These are phyloP conservation scores for Monosporascus sp. DNA, from an alignment of 2,329 filamentous ascomycete genomes.

Conservation along the genomic window DNA sequence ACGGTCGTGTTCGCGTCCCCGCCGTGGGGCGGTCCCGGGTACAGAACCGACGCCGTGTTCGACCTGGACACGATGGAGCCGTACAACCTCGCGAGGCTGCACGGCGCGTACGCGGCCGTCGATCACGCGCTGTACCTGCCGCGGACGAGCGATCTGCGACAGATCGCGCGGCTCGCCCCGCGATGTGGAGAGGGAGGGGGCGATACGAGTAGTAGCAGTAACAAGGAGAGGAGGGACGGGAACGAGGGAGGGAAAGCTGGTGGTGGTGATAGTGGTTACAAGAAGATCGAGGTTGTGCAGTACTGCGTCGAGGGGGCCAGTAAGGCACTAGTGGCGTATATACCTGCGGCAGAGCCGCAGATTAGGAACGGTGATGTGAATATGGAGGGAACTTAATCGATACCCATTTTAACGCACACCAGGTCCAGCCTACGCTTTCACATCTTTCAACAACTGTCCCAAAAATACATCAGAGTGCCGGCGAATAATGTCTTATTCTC, in stretches of 20 bases:
- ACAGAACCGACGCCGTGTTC: constrained; percentile 63
- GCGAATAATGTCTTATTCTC: too few species aligned
- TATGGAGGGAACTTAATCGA: not conserved
- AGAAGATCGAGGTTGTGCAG: constrained; percentile 71
- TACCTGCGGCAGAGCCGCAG: constrained; percentile 33
- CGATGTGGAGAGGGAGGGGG: constrained; percentile 28
- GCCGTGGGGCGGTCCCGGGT: constrained; percentile 56
- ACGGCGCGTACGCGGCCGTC: constrained; percentile 54
- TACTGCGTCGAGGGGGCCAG: constrained; percentile 90
- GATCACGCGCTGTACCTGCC: constrained; percentile 76
- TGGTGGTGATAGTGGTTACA: not conserved
- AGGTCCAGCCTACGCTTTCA: too few species aligned
- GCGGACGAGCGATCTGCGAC: constrained; percentile 74
- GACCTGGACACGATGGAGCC: constrained; percentile 83
- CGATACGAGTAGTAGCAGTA: too few species aligned
- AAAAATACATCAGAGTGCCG: too few species aligned
- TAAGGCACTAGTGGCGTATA: constrained; percentile 68
- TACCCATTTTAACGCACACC: too few species aligned
- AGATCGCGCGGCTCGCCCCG: constrained; percentile 59
- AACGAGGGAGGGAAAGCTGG: constrained; percentile 20
- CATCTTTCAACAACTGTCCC: too few species aligned
- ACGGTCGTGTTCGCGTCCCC: constrained; percentile 53
- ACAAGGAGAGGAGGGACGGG: constrained; percentile 30
- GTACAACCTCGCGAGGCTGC: constrained; percentile 64
- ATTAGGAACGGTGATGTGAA: not conserved